Conservation (phyloP, 805 yeast genomes). For the Barnettozyma botsteinii region DNA sequence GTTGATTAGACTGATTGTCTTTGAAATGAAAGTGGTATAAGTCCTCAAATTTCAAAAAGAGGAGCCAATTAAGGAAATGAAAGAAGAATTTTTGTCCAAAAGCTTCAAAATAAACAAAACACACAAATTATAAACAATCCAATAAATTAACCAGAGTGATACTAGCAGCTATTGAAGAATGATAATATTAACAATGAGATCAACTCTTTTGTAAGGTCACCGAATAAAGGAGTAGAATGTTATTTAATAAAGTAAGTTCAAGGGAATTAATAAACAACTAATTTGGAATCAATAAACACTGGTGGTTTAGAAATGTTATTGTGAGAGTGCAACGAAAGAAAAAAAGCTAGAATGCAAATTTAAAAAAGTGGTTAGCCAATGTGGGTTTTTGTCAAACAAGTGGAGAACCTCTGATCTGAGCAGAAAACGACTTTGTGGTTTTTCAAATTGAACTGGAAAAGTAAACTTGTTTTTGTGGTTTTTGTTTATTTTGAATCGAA, state of each 20-base stretch:
- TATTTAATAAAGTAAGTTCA: background rate
- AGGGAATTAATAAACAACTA: background rate
- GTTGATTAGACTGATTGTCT: too few species aligned
- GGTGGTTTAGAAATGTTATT: background rate
- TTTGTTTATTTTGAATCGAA: constrained; percentile 3
- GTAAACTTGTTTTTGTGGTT: background rate
- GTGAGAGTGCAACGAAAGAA: background rate
- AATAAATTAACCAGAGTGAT: too few species aligned
- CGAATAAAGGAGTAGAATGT: too few species aligned
- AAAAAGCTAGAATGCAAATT: background rate
- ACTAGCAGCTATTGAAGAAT: too few species aligned
- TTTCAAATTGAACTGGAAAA: background rate
- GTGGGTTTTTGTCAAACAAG: background rate
- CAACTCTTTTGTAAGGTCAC: too few species aligned
- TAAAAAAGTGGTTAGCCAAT: background rate
- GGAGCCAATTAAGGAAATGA: too few species aligned
- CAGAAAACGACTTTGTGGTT: constrained; percentile 1
- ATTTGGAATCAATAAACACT: background rate
- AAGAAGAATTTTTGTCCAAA: too few species aligned
- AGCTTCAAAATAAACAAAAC: too few species aligned
- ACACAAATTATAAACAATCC: too few species aligned
- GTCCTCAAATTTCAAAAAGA: too few species aligned
- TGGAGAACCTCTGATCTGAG: background rate
- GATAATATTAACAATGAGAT: too few species aligned
- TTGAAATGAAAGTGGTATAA: too few species aligned